Evolutionary conservation across 2,329 filamentous ascomycete species (phyloP).

Genomic region (Aspergillus tanneri): DNA sequence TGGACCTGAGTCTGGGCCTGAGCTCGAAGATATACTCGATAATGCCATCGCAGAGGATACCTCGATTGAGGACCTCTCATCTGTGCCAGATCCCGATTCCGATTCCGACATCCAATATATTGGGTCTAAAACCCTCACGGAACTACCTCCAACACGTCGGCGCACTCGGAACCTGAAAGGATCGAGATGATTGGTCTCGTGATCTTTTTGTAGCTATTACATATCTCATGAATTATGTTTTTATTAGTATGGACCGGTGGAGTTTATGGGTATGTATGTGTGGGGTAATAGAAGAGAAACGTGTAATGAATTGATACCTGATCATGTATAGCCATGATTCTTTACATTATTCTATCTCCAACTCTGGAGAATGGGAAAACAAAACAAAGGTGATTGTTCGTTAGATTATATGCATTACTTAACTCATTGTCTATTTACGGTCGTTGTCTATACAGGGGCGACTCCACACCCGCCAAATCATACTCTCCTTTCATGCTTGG

Average conservation of each 20-base stretch:
- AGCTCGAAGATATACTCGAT: constrained; percentile 9
- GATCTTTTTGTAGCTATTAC: not conserved
- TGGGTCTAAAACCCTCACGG: not conserved
- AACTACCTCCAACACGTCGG: constrained; percentile 22
- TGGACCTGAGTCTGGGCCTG: not conserved
- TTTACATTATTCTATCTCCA: too few relatives aligned
- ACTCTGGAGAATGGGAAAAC: too few relatives aligned
- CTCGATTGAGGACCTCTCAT: constrained; percentile 13
- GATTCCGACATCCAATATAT: constrained; percentile 9
- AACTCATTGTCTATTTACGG: not conserved
- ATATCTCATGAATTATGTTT: not conserved
- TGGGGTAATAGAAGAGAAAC: too few relatives aligned
- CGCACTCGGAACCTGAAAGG: constrained; percentile 22
- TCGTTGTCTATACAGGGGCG: constrained; percentile 23
- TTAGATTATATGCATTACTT: not conserved
- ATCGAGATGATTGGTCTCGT: not conserved
- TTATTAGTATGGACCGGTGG: too few relatives aligned
- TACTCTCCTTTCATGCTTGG: constrained; percentile 17
- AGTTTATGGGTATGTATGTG: not conserved
- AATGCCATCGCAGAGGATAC: constrained; percentile 5
- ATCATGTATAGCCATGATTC: too few relatives aligned
- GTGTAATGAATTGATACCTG: too few relatives aligned
- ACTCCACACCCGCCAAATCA: constrained; percentile 19
- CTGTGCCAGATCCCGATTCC: constrained; percentile 8
- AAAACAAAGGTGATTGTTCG: too few relatives aligned